phyloP scores from a whole-genome alignment of 306 rosid genomes.

The Acacia confusa region DNA sequence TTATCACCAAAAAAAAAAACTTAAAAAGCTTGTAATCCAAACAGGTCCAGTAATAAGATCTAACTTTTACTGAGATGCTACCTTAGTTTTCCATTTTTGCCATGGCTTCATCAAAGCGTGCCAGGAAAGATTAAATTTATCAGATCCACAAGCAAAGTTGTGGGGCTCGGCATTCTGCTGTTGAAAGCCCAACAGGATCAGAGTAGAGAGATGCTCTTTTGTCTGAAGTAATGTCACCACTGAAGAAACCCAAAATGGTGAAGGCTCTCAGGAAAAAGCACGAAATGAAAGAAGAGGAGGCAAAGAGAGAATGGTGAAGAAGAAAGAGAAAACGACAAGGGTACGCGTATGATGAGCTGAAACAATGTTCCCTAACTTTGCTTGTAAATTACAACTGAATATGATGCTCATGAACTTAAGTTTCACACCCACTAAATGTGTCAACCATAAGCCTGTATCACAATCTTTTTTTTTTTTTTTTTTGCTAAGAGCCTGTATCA shows the following conservation, averaged over 20 bases:
- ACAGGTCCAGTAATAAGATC: too few relatives aligned
- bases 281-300: background rate
- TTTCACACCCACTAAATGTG: background rate
- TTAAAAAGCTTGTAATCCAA: too few relatives aligned
- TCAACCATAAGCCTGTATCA: too few relatives aligned
- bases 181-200: background rate
- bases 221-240: background rate
- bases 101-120: background rate
- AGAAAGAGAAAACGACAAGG: conserved; percentile 39
- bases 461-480: too few relatives aligned
- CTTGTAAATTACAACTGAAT: background rate
- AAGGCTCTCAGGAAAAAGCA: background rate
- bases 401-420: background rate
- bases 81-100: background rate
- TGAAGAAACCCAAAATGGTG: background rate
- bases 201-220: background rate
- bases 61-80: background rate
- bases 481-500: too few relatives aligned
- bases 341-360: conserved; percentile 56
- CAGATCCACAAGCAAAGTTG: background rate
- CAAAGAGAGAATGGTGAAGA: background rate
- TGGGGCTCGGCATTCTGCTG: background rate
- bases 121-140: background rate
- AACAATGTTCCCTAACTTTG: conserved; percentile 26
- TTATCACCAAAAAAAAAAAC: too few relatives aligned